phyloP scores from a whole-genome alignment of 345 rosid genomes.

The Linum trigynum region DNA sequence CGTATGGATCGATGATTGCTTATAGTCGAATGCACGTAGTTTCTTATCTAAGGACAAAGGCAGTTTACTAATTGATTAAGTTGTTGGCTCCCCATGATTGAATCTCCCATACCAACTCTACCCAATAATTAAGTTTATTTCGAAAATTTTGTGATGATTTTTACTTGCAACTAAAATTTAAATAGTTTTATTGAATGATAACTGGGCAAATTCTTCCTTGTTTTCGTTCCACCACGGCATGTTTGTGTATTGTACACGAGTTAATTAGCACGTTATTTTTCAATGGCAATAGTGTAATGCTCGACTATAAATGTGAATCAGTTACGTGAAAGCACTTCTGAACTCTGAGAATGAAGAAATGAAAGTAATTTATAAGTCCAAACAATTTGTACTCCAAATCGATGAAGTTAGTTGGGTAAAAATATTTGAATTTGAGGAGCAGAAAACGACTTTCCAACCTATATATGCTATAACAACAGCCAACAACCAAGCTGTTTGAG shows the following conservation, averaged over 20 bases:
- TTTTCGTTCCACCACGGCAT: background rate
- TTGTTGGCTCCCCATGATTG: too few relatives aligned
- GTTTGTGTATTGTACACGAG: conserved; percentile 8
- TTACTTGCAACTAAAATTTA: too few relatives aligned
- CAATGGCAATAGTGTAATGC: background rate
- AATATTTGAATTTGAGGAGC: conserved; percentile 31
- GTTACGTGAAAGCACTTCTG: conserved; percentile 13
- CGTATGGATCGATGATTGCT: background rate
- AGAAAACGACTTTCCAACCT: conserved; percentile 78
- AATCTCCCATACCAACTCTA: too few relatives aligned
- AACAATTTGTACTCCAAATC: too few relatives aligned
- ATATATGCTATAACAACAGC: background rate
- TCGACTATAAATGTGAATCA: conserved; percentile 17
- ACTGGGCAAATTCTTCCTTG: too few relatives aligned
- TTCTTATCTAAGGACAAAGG: background rate
- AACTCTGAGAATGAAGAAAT: background rate
- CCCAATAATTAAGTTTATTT: too few relatives aligned
- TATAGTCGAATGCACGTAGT: background rate
- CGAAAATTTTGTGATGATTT: too few relatives aligned
- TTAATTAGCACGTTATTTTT: too few relatives aligned
- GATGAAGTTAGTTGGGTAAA: background rate
- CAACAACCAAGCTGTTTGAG: conserved; percentile 37
- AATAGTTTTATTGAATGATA: too few relatives aligned
- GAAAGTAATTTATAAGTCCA: too few relatives aligned
- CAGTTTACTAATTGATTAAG: too few relatives aligned